These are phyloP conservation scores for Colletotrichum sp. DNA, from an alignment of 2,329 filamentous ascomycete genomes.

Conservation along the genomic window DNA sequence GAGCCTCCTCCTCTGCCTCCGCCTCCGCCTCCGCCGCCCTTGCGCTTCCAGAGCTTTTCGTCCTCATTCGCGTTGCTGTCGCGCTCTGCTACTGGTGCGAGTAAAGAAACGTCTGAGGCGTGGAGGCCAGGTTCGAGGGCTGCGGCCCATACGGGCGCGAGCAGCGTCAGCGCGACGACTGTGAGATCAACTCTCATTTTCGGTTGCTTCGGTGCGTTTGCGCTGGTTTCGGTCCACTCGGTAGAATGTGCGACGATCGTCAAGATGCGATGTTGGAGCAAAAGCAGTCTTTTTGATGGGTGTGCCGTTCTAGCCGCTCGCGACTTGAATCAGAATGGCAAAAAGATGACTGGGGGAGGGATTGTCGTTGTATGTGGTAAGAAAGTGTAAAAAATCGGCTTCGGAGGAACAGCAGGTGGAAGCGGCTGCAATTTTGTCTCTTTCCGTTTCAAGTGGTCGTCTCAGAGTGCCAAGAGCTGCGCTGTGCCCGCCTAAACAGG, in stretches of 20 bases:
- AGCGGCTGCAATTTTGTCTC: conserved; percentile 10
- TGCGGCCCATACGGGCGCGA: conserved; percentile 23
- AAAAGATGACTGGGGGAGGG: not conserved
- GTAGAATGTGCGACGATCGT: not conserved
- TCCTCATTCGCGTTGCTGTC: conserved; percentile 19
- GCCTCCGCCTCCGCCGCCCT: conserved; percentile 62
- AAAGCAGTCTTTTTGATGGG: not conserved
- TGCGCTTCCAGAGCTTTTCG: conserved; percentile 62
- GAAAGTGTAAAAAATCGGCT: not conserved
- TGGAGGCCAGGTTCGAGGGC: conserved; percentile 24
- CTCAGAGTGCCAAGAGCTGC: conserved; percentile 8
- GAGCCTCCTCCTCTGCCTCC: conserved; percentile 30
- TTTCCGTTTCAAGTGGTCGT: conserved; percentile 11
- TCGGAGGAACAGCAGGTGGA: not conserved
- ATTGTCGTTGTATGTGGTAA: not conserved
- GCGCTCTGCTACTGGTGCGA: conserved; percentile 21
- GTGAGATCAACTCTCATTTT: conserved; percentile 35
- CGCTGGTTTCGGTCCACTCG: not conserved
- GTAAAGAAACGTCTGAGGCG: conserved; percentile 5
- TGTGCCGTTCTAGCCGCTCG: not conserved
- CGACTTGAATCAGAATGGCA: not conserved
- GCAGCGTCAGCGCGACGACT: conserved; percentile 31
- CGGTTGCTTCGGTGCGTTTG: not conserved
- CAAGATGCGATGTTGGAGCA: not conserved
- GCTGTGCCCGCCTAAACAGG: not conserved